These are phyloP conservation scores for Endotrypanum monterogeii DNA, from an alignment of 208 protist species.

Conservation along the genomic window DNA sequence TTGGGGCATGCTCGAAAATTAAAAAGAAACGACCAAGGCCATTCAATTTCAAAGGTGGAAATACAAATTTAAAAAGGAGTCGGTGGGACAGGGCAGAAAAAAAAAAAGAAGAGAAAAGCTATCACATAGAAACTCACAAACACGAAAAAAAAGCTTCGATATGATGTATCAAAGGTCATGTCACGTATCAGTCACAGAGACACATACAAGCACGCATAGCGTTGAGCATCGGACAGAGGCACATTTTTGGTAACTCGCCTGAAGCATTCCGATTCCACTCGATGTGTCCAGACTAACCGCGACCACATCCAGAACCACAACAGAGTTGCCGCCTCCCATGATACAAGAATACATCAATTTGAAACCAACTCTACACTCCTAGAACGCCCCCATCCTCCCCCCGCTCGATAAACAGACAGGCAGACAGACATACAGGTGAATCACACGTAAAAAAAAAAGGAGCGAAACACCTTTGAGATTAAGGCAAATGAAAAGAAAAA, in stretches of 20 bases:
- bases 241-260: not conserved
- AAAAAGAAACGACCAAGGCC: not conserved
- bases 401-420: not conserved
- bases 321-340: not conserved
- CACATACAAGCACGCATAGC: not conserved
- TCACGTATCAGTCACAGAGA: too few relatives aligned
- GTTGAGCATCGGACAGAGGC: not conserved
- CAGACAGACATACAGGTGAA: conserved; percentile 7
- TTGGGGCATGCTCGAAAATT: too few relatives aligned
- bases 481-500: not conserved
- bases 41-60: not conserved
- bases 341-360: not conserved
- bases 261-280: not conserved
- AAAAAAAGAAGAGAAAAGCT: conserved; percentile 2
- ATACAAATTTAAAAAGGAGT: not conserved
- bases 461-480: too few relatives aligned
- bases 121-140: too few relatives aligned
- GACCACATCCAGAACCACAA: not conserved
- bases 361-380: too few relatives aligned
- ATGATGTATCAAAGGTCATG: too few relatives aligned
- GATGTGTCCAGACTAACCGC: too few relatives aligned
- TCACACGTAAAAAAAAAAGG: not conserved
- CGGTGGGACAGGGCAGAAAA: conserved; percentile 23
- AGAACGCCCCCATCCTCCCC: too few relatives aligned
- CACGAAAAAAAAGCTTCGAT: too few relatives aligned